Evolutionary conservation across 2,329 filamentous ascomycete species (phyloP).

Genomic region (Botryosphaeria dothidea): DNA sequence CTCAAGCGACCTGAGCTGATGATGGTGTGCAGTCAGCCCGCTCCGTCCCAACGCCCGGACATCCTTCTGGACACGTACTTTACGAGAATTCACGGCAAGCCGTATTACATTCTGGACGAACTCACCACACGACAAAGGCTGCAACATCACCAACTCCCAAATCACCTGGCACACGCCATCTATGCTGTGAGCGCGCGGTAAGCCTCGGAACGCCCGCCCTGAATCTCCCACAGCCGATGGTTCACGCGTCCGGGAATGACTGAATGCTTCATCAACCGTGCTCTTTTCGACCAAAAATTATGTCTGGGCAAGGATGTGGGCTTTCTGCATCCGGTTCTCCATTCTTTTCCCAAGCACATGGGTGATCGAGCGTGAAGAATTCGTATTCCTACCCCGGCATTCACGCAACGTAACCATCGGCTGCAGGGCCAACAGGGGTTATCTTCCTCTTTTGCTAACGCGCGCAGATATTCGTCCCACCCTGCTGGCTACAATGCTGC

Average conservation of each 20-base stretch:
- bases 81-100: conserved; percentile 74
- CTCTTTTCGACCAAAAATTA: background rate
- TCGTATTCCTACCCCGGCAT: background rate
- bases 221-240: background rate
- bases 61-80: conserved; percentile 78
- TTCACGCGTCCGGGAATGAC: conserved; percentile 37
- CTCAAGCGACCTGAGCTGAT: background rate
- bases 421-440: background rate
- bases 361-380: conserved; percentile 4
- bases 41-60: conserved; percentile 48
- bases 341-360: background rate
- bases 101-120: conserved; percentile 81
- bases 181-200: conserved; percentile 50
- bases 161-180: conserved; percentile 54
- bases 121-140: conserved; percentile 70
- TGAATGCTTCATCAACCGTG: conserved; percentile 7
- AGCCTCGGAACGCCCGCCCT: conserved; percentile 19
- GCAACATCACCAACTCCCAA: conserved; percentile 65
- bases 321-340: background rate
- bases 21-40: conserved; percentile 22
- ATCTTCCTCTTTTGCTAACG: conserved; percentile 1
- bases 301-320: background rate
- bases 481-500: conserved; percentile 67
- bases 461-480: conserved; percentile 66
- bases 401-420: background rate